Evolutionary conservation across 2,329 filamentous ascomycete species (phyloP), one percentile per base, ranked within the genome.

Genomic region (Aspergillus unguis): DNA sequence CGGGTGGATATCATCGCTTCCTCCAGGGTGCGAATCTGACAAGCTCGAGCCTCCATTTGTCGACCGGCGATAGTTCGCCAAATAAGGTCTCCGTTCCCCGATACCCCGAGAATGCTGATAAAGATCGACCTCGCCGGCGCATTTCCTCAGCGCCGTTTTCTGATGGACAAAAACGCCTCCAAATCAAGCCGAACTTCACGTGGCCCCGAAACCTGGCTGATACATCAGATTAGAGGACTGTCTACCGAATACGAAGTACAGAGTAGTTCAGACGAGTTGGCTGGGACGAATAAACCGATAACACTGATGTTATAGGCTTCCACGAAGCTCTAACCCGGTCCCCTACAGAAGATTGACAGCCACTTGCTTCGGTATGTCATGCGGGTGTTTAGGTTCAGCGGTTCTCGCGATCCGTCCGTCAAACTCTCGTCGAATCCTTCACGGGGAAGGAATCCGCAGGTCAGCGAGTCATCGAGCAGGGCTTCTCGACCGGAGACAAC

Each of bases 321-420:
- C 17, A 17, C 17, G 17, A 17, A 17, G 17, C 17, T 17, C 17
- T 17, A 17, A 17, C 17, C 17, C 17, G 17, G 17, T 17, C 17
- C 17, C 17, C 17, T 17, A 17, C 17, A 17, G 17, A 17, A 17
- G 17, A 17, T 17, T 17, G 17, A 17, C 17, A 17, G 17, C 17
- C 17, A 17, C 17, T 17, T 43, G 27, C 40, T 43, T 43, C 40
- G 27, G 44, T 38, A 65, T 67, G 62, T 67, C 65, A 67, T 69
- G 63, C 58, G 65, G 57, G 50, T 60, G 38, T 61, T 67, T 66
- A 68, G 58, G 65, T 66, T 69, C 61, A 63, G 64, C 65, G 65
- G 60, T 67, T 62, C 58, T 65, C 65, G 65, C 56, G 66, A 56
- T 62, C 58, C 54, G 55, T 61, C 58, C 58, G 54, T 58, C 52